A percentile compares a stretch with the other conserved stretches of the same genome.
Conservation (phyloP, 2,329 filamentous ascomycete genomes). For the Alternaria arborescens region DNA sequence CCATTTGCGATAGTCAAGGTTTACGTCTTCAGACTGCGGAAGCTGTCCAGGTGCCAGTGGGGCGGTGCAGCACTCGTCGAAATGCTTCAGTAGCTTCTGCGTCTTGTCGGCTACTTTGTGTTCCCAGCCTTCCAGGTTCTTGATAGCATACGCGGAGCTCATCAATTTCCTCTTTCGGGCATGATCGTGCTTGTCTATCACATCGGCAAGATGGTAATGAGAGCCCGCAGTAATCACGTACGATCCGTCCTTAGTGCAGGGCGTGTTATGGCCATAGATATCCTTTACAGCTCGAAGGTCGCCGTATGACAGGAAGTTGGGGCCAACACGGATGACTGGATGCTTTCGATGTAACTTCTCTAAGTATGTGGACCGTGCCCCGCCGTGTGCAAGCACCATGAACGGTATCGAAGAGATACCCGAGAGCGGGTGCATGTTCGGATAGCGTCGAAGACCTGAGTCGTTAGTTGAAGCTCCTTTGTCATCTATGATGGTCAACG, state of each 20-base stretch:
- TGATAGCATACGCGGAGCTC: conserved; percentile 7
- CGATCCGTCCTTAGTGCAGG: conserved; percentile 60
- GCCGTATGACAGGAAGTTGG: conserved; percentile 45
- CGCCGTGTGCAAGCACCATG: conserved; percentile 56
- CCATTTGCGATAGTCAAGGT: conserved; percentile 61
- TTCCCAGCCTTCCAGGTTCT: conserved; percentile 50
- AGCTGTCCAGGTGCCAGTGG: conserved; percentile 38
- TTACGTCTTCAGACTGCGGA: conserved; percentile 53
- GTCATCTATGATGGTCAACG: neutral
- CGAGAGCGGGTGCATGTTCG: conserved; percentile 57
- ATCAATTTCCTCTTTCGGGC: conserved; percentile 59
- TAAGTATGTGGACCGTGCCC: conserved; percentile 56
- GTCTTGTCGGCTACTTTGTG: conserved; percentile 64
- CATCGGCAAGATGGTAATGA: conserved; percentile 63
- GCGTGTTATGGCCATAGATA: conserved; percentile 62
- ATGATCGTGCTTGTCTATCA: conserved; percentile 62
- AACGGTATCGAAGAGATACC: conserved; percentile 60
- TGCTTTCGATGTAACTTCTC: conserved; percentile 57
- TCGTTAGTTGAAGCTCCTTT: neutral
- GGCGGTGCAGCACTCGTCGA: conserved; percentile 55
- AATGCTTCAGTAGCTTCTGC: conserved; percentile 54
- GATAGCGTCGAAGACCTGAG: conserved; percentile 57
- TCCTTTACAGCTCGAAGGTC: conserved; percentile 55
- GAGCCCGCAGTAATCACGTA: conserved; percentile 58
- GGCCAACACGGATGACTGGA: conserved; percentile 52